These are phyloP conservation scores for Picea abies DNA, from an alignment of 83 land plant genomes.

Conservation along the genomic window DNA sequence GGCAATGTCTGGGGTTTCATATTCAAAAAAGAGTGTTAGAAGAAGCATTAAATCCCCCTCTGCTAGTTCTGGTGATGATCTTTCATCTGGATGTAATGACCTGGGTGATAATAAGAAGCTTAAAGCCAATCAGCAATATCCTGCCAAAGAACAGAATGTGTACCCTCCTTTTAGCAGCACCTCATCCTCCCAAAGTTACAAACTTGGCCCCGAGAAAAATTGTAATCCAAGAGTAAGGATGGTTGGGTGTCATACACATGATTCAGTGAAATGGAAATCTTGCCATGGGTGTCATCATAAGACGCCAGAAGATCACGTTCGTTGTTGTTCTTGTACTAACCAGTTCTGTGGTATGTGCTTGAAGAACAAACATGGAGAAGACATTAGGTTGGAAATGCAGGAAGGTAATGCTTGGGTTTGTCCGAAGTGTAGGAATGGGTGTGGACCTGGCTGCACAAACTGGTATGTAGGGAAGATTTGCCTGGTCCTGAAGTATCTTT, in stretches of 20 bases:
- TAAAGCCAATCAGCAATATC: background rate
- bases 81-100: background rate
- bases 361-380: slow-evolving; percentile 38
- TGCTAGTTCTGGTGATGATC: background rate
- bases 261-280: slow-evolving; percentile 23
- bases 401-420: slow-evolving; percentile 38
- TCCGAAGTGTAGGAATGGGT: slow-evolving; percentile 49
- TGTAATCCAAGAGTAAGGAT: background rate
- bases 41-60: background rate
- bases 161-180: background rate
- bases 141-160: too few relatives aligned
- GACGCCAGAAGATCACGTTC: slow-evolving; percentile 38
- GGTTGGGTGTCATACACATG: slow-evolving; percentile 23
- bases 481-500: background rate
- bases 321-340: slow-evolving; percentile 30
- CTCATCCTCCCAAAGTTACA: background rate
- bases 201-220: background rate
- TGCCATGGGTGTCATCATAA: slow-evolving; percentile 54
- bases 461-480: slow-evolving; percentile 11
- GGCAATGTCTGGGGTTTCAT: background rate
- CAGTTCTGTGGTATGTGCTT: slow-evolving; percentile 37
- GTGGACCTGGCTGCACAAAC: slow-evolving; percentile 40
- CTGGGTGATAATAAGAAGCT: background rate
- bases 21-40: background rate
- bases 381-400: slow-evolving; percentile 26